Evolutionary conservation across 257 asterid genomes (phyloP), one percentile per base, ranked within the genome.

Genomic region (Scutellaria baicalensis): DNA sequence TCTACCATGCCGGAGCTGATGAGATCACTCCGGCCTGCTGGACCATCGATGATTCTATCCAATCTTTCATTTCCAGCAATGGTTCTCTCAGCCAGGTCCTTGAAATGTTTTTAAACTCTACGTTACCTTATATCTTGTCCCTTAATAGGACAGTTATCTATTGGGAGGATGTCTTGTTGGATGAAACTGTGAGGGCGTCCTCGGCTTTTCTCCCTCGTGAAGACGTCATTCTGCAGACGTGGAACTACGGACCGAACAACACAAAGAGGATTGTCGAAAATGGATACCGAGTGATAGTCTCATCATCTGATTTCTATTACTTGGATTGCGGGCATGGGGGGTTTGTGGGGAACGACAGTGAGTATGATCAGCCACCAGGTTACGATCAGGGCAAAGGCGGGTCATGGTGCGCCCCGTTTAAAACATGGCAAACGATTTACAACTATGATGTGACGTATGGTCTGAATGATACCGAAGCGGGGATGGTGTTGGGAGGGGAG

Each of bases 301-400:
- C 97, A 2, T 91, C 97, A 0, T 44, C 96, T 0, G 95, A 93
- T 2, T 88, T 39, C 65, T 88, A 85, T 49, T 93, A 93, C 82
- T 77, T 93, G 79, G 98, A 93, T 27, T 89, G 96, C 33, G 98
- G 98, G 57, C 97, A 93, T 65, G 98, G 98, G 0, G 81, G 62
- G 1, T 93, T 84, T 23, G 3, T 80, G 12, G 99, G 99, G n/a
- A 93, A 93, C 43, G 75, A 89, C 23, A 91, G 86, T 66, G 73
- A 8, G 48, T 90, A 87, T 51, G 75, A 82, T 79, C 81, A 43
- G 79, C 89, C 85, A 6, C 90, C 92, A 0, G 96, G 89, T 33
- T 44, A 81, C 23, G 82, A 83, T 17, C 90, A 69, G 57, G 84
- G 88, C 36, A 65, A 84, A 0, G 96, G 97, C 0, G 98, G 95